Evolutionary conservation across 1,284 basidiomycete species (phyloP).

Genomic region (Phlebopus sp.): DNA sequence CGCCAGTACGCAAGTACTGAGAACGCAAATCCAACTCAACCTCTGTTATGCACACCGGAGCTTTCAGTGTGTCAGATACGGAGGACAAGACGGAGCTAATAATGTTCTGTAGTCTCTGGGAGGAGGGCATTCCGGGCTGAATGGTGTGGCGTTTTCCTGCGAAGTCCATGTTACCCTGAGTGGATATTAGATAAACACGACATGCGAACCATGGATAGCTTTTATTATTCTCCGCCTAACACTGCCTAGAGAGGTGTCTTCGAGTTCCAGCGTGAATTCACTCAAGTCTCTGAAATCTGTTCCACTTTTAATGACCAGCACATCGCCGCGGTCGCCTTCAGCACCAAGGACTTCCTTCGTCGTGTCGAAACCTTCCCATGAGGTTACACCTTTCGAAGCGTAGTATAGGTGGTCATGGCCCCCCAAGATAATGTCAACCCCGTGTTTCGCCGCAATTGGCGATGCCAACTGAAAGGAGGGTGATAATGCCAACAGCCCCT

Average conservation of each 20-base stretch:
- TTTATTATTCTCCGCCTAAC: conserved; percentile 68
- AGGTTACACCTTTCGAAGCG: conserved; percentile 69
- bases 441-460: conserved; percentile 57
- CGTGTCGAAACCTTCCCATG: conserved; percentile 72
- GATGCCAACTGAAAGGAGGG: conserved; percentile 49
- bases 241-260: conserved; percentile 58
- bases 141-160: conserved; percentile 66
- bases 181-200: not conserved
- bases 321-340: conserved; percentile 70
- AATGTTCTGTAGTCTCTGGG: conserved; percentile 55
- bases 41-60: conserved; percentile 70
- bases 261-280: conserved; percentile 66
- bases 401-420: conserved; percentile 92
- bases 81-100: conserved; percentile 68
- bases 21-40: conserved; percentile 77
- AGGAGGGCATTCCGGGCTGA: conserved; percentile 59
- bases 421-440: conserved; percentile 83
- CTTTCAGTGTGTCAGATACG: conserved; percentile 68
- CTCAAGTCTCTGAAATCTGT: conserved; percentile 90
- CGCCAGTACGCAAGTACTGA: conserved; percentile 66
- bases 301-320: conserved; percentile 81
- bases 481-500: conserved; percentile 59
- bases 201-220: conserved; percentile 51
- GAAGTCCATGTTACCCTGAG: not conserved
- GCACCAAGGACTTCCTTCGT: conserved; percentile 61